These are phyloP conservation scores for Physcomitrium patens DNA, from an alignment of 225 moss, liverwort and hornwort genomes.

Conservation along the genomic window DNA sequence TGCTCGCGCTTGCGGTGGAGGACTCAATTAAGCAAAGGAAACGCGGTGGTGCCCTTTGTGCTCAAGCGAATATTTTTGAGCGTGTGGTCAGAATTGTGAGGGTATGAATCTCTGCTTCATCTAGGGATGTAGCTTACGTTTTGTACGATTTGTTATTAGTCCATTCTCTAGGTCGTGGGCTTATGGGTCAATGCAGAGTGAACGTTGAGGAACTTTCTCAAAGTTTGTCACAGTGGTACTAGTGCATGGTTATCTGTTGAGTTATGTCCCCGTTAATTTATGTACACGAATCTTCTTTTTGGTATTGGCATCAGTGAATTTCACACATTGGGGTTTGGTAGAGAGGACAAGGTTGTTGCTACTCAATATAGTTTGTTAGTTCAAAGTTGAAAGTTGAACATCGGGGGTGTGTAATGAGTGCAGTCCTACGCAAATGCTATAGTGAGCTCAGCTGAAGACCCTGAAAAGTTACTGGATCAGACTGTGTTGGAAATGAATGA, in stretches of 20 bases:
- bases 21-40: slow-evolving; percentile 45
- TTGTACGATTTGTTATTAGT: slow-evolving; percentile 7
- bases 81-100: slow-evolving; percentile 87
- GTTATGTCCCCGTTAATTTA: not conserved
- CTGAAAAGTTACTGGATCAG: slow-evolving; percentile 95
- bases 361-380: not conserved
- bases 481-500: slow-evolving; percentile 99
- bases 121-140: not conserved
- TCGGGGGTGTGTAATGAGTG: slow-evolving; percentile 22
- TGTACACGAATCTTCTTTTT: not conserved
- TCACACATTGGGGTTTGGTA: not conserved
- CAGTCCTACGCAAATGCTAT: slow-evolving; percentile 98
- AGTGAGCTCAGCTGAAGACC: slow-evolving; percentile 96
- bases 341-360: not conserved
- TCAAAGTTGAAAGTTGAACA: not conserved
- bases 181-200: not conserved
- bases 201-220: not conserved
- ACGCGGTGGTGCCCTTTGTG: slow-evolving; percentile 79
- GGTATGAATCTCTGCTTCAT: slow-evolving; percentile 39
- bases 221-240: not conserved
- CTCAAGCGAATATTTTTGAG: slow-evolving; percentile 93
- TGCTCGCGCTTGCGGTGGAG: slow-evolving; percentile 71
- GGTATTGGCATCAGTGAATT: not conserved
- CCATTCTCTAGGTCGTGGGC: not conserved
- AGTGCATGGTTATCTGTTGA: not conserved